These are phyloP conservation scores for Candida krabiensis DNA, from an alignment of 805 yeast species.

Conservation along the genomic window DNA sequence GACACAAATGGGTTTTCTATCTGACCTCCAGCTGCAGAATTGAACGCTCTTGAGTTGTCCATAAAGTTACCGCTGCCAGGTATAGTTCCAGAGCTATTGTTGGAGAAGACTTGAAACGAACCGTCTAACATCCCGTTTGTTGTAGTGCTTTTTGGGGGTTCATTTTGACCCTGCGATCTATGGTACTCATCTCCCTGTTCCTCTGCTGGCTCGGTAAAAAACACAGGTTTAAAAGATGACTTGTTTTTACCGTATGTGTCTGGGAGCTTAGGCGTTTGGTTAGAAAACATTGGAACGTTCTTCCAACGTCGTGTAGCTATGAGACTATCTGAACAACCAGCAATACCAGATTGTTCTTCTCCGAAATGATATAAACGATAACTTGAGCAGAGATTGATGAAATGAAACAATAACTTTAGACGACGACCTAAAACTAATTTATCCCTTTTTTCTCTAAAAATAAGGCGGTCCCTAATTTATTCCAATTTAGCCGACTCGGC, in stretches of 20 bases:
- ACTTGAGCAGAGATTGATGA: too few relatives aligned
- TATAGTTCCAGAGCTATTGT: conserved; percentile 3
- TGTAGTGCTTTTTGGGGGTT: not conserved
- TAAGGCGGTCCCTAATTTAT: too few relatives aligned
- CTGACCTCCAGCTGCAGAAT: not conserved
- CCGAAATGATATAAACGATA: too few relatives aligned
- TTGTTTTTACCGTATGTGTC: conserved; percentile 14
- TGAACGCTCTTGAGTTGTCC: conserved; percentile 5
- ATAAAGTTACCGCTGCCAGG: conserved; percentile 10
- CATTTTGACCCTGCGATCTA: conserved; percentile 1
- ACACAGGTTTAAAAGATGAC: conserved; percentile 15
- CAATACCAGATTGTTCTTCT: too few relatives aligned
- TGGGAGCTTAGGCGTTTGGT: conserved; percentile 17
- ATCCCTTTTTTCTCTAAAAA: too few relatives aligned
- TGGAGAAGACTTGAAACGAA: conserved; percentile 2
- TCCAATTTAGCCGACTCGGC: too few relatives aligned
- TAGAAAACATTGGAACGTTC: conserved; percentile 13
- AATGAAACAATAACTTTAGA: too few relatives aligned
- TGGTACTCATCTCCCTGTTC: conserved; percentile 1
- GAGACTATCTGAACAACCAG: too few relatives aligned
- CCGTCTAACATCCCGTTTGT: conserved; percentile 1
- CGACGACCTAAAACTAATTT: too few relatives aligned
- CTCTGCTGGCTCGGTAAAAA: conserved; percentile 23
- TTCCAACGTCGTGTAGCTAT: not conserved
- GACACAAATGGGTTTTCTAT: conserved; percentile 15